These are phyloP conservation scores for Curvularia lunata DNA, from an alignment of 2,329 filamentous ascomycete species.

Conservation along the genomic window DNA sequence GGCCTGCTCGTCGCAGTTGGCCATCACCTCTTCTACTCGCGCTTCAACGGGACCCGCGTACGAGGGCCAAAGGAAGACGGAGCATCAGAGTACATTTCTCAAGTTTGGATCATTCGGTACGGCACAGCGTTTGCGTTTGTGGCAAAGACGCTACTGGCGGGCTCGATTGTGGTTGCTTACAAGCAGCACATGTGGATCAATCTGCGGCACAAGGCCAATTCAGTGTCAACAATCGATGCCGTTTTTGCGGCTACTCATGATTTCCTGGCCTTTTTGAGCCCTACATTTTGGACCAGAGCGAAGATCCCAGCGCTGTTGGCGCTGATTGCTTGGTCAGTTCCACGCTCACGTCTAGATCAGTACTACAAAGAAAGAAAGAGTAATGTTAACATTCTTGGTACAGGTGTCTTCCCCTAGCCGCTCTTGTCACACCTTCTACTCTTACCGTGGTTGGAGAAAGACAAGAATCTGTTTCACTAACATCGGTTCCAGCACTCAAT, in stretches of 20 bases:
- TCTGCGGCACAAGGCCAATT: background rate
- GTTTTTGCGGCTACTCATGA: background rate
- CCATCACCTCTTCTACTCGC: background rate
- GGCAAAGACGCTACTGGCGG: background rate
- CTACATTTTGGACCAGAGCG: background rate
- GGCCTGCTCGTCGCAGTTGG: background rate
- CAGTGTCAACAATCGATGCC: background rate
- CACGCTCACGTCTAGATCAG: background rate
- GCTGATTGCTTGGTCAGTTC: background rate
- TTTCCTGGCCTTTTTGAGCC: background rate
- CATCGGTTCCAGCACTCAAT: background rate
- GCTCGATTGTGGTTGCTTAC: background rate
- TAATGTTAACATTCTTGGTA: background rate
- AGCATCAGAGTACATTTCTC: background rate
- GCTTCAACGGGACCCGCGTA: background rate
- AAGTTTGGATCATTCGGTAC: background rate
- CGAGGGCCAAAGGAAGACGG: background rate
- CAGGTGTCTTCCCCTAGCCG: background rate
- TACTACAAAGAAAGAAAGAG: background rate
- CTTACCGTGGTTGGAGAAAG: background rate
- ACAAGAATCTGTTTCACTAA: background rate
- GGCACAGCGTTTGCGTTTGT: background rate
- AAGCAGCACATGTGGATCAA: constrained; percentile 1
- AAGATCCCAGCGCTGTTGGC: background rate
- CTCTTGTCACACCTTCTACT: background rate